These are phyloP conservation scores for Penicillium soppii DNA, from an alignment of 495 filamentous ascomycete genomes.

Conservation along the genomic window DNA sequence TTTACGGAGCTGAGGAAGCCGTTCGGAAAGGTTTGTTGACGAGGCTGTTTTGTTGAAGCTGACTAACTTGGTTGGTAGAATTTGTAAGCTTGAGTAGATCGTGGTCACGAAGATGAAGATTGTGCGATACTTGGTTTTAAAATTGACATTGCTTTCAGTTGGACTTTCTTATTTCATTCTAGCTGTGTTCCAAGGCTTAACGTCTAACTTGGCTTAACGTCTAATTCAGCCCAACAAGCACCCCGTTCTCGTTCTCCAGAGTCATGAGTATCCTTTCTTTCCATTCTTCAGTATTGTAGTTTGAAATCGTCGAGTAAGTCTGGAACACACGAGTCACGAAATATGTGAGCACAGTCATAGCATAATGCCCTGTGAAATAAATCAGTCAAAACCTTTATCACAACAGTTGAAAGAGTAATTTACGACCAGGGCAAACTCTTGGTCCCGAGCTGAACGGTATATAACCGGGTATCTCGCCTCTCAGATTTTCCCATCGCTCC, in stretches of 20 bases:
- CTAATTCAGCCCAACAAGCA: constrained; percentile 4
- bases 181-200: not conserved
- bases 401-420: not conserved
- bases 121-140: no score
- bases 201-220: no score
- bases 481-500: constrained; percentile 18
- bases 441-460: constrained; percentile 23
- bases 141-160: no score
- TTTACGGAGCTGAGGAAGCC: constrained; percentile 12
- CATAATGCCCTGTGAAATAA: constrained; percentile 5
- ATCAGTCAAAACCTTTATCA: not conserved
- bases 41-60: not conserved
- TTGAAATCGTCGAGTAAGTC: constrained; percentile 10
- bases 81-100: no score
- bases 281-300: constrained; percentile 14
- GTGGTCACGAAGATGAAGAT: no score
- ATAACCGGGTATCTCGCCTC: constrained; percentile 10
- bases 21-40: not conserved
- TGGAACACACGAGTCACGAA: constrained; percentile 17
- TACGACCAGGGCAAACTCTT: constrained; percentile 20
- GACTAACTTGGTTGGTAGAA: not conserved
- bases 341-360: constrained; percentile 14
- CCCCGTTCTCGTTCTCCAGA: constrained; percentile 22
- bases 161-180: not conserved
- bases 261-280: constrained; percentile 19